Percentiles rank a stretch among this genome's conserved stretches.
Evolutionary conservation across 495 filamentous ascomycete genomes (phyloP).

Genomic region (Neurospora sp.): DNA sequence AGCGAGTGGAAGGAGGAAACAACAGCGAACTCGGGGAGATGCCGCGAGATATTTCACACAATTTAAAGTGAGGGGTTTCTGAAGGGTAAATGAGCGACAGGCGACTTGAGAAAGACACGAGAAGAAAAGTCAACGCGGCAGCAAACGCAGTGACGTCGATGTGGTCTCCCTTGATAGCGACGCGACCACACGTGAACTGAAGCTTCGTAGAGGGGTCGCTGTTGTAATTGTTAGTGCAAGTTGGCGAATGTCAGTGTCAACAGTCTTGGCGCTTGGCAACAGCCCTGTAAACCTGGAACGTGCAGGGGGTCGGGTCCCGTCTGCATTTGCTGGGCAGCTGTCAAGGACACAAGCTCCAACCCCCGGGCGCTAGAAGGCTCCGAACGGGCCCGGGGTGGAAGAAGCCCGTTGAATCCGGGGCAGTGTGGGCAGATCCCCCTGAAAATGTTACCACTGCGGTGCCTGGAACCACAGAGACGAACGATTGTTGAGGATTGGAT

Average conservation of each 20-base stretch:
- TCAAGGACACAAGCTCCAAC: background rate
- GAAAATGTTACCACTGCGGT: background rate
- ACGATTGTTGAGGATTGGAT: background rate
- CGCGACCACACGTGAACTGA: constrained; percentile 12
- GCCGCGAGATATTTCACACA: background rate
- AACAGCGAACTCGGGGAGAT: background rate
- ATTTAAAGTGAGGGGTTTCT: background rate
- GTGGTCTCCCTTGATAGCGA: background rate
- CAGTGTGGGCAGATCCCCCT: background rate
- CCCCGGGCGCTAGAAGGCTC: background rate
- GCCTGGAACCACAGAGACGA: background rate
- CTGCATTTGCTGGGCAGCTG: background rate
- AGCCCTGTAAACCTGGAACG: too few species aligned
- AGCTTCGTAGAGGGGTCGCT: background rate
- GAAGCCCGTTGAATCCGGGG: background rate
- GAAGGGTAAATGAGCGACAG: background rate
- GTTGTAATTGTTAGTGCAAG: background rate
- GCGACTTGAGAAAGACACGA: background rate
- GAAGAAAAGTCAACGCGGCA: background rate
- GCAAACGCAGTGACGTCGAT: constrained; percentile 4
- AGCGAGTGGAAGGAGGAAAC: background rate
- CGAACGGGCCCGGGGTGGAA: background rate
- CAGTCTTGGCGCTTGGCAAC: background rate
- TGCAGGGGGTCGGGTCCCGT: background rate
- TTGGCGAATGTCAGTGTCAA: background rate